Percentiles rank a stretch among this genome's conserved stretches.
phyloP scores from a whole-genome alignment of 179 eudicot genomes.

The Kewa caespitosa region DNA sequence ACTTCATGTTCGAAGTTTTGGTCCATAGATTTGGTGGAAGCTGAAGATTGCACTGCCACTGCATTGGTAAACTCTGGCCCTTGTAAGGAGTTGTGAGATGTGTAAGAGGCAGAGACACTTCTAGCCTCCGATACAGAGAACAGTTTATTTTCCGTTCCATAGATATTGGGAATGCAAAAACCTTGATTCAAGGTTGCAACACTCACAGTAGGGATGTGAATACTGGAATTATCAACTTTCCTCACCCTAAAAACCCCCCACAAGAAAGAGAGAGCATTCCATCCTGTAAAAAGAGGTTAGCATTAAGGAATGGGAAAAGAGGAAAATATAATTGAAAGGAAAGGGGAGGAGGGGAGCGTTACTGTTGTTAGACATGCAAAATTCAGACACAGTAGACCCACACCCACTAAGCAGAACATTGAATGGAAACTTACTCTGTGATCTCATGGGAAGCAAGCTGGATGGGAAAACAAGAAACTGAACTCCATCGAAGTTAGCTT shows the following conservation, averaged over 20 bases:
- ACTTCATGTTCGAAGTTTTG: constrained; percentile 12
- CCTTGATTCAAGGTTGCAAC: constrained; percentile 14
- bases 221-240: constrained; percentile 18
- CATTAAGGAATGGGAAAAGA: background rate
- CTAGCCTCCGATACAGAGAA: constrained; percentile 18
- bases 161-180: background rate
- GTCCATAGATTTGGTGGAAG: constrained; percentile 6
- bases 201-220: constrained; percentile 13
- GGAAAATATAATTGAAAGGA: background rate
- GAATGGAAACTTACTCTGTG: constrained; percentile 36
- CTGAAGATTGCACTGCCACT: constrained; percentile 16
- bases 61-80: constrained; percentile 14
- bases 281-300: constrained; percentile 34
- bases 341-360: too few species aligned
- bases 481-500: constrained; percentile 33
- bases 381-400: background rate
- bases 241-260: constrained; percentile 50
- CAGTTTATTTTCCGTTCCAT: constrained; percentile 15
- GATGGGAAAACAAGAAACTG: constrained; percentile 44
- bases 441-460: constrained; percentile 37
- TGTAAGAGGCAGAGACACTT: constrained; percentile 21
- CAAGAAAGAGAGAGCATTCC: constrained; percentile 45
- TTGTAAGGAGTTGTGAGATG: constrained; percentile 18
- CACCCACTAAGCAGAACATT: background rate
- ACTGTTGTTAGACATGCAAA: background rate